Evolutionary conservation across 2,329 filamentous ascomycete species (phyloP).

Genomic region (Zasmidium cellare): DNA sequence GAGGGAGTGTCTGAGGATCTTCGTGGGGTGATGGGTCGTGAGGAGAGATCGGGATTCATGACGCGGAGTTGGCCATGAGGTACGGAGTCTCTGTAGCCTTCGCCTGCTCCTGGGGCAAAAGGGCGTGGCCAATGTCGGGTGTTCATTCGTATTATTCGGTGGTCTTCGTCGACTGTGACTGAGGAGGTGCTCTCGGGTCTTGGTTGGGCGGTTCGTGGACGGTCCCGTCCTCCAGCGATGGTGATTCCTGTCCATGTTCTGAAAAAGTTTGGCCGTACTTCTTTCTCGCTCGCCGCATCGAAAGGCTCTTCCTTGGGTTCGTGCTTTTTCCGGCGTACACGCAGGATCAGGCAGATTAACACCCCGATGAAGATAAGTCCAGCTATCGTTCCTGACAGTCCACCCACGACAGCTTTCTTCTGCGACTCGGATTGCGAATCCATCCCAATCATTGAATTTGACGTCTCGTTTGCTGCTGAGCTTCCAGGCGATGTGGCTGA

Average conservation of each 20-base stretch:
- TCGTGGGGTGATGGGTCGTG: slow-evolving; percentile 25
- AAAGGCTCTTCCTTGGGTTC: slow-evolving; percentile 7
- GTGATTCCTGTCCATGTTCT: slow-evolving; percentile 9
- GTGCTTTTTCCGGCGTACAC: slow-evolving; percentile 20
- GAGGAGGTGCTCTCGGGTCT: slow-evolving; percentile 19
- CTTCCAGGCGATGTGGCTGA: background rate
- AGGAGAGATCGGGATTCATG: slow-evolving; percentile 32
- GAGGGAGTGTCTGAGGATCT: slow-evolving; percentile 17
- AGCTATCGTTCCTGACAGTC: slow-evolving; percentile 32
- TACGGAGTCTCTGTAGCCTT: slow-evolving; percentile 33
- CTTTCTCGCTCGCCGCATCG: slow-evolving; percentile 8
- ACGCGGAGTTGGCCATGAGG: slow-evolving; percentile 31
- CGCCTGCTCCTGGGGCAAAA: slow-evolving; percentile 31
- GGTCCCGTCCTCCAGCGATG: slow-evolving; percentile 6
- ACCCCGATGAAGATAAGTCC: slow-evolving; percentile 31
- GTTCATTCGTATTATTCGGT: slow-evolving; percentile 36
- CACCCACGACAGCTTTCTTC: slow-evolving; percentile 32
- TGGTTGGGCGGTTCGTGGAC: slow-evolving; percentile 17
- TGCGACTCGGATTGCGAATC: slow-evolving; percentile 9
- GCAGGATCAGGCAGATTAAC: slow-evolving; percentile 28
- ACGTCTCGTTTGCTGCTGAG: slow-evolving; percentile 8
- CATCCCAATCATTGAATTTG: slow-evolving; percentile 12
- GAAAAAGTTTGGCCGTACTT: background rate
- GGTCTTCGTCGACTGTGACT: slow-evolving; percentile 32
- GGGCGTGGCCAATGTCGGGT: slow-evolving; percentile 35